Percentiles rank a stretch among this genome's conserved stretches.
Evolutionary conservation across 257 asterid genomes (phyloP).

Genomic region (Forsythia suspensa): DNA sequence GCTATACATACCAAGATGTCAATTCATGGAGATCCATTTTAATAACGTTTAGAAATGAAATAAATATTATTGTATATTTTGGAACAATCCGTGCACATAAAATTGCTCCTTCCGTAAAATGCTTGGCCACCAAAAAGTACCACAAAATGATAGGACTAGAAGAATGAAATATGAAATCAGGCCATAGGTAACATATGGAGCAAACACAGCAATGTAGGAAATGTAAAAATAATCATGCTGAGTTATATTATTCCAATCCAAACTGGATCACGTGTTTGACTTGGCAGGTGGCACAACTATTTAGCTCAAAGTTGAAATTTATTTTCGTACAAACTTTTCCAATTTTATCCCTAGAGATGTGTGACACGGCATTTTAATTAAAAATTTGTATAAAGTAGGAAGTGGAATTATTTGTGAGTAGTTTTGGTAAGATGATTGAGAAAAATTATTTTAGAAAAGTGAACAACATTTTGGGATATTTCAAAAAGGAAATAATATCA

Average conservation of each 20-base stretch:
- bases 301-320: not conserved
- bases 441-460: not conserved
- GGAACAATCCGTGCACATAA: not conserved
- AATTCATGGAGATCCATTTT: not conserved
- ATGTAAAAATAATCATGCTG: not conserved
- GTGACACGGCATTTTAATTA: not conserved
- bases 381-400: not conserved
- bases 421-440: not conserved
- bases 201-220: not conserved
- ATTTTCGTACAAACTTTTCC: not conserved
- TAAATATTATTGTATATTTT: not conserved
- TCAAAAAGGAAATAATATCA: not conserved
- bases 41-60: not conserved
- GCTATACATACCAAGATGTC: not conserved
- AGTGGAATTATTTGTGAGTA: not conserved
- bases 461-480: not conserved
- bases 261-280: not conserved
- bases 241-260: not conserved
- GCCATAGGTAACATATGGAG: not conserved
- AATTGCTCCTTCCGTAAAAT: not conserved
- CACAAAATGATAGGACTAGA: not conserved
- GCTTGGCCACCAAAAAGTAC: not conserved
- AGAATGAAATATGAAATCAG: not conserved
- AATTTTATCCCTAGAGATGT: not conserved
- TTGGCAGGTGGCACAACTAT: not conserved